Evolutionary conservation across 2,329 filamentous ascomycete genomes (phyloP).

Genomic region (Scopulariopsis brevicaulis): DNA sequence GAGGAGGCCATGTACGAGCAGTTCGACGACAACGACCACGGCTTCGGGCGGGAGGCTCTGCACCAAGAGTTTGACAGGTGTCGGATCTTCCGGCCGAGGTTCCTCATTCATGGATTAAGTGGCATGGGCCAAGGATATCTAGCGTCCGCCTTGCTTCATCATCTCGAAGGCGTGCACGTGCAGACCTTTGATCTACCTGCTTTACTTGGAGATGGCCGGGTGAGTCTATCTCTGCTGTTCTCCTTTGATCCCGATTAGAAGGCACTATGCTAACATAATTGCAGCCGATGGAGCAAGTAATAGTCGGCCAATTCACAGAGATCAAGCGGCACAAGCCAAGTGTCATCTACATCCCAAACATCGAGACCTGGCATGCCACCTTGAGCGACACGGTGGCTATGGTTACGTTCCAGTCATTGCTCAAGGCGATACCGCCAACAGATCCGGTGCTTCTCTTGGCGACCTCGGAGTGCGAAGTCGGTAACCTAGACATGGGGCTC

Average conservation of each 20-base stretch:
- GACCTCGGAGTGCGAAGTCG: slow-evolving; percentile 61
- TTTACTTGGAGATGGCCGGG: slow-evolving; percentile 71
- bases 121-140: slow-evolving; percentile 96
- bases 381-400: slow-evolving; percentile 54
- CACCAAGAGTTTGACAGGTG: slow-evolving; percentile 74
- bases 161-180: slow-evolving; percentile 88
- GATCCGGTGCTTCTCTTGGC: slow-evolving; percentile 83
- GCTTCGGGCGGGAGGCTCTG: slow-evolving; percentile 72
- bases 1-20: slow-evolving; percentile 91
- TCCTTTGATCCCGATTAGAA: slow-evolving; percentile 1
- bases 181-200: slow-evolving; percentile 89
- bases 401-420: slow-evolving; percentile 71
- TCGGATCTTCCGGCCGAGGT: slow-evolving; percentile 76
- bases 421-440: slow-evolving; percentile 75
- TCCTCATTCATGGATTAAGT: slow-evolving; percentile 68
- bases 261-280: slow-evolving; percentile 11
- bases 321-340: slow-evolving; percentile 90
- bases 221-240: slow-evolving; percentile 25
- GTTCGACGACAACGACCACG: slow-evolving; percentile 68
- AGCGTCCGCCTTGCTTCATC: slow-evolving; percentile 72
- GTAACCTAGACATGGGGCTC: slow-evolving; percentile 50
- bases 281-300: slow-evolving; percentile 68
- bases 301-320: slow-evolving; percentile 85
- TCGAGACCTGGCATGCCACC: slow-evolving; percentile 74
- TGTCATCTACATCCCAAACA: slow-evolving; percentile 85